Percentiles rank a stretch among this genome's conserved stretches.
These are phyloP conservation scores for Xerocomellus amylosporus DNA, from an alignment of 768 basidiomycete species.

Conservation along the genomic window DNA sequence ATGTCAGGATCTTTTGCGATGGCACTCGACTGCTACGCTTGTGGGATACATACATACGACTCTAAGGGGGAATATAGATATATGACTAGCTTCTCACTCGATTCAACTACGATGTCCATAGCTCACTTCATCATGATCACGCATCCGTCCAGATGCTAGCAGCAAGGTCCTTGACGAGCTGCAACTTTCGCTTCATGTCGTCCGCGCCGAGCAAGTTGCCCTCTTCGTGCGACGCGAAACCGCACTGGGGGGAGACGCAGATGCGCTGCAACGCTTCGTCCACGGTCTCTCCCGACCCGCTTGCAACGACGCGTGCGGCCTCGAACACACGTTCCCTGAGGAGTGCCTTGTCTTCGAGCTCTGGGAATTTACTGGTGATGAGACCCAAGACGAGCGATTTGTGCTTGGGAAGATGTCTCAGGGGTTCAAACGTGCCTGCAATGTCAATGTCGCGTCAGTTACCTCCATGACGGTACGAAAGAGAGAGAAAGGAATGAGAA, in stretches of 20 bases:
- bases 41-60: neutral
- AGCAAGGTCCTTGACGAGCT: conserved; percentile 37
- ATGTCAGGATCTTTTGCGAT: neutral
- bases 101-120: neutral
- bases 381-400: conserved; percentile 44
- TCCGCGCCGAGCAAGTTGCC: conserved; percentile 39
- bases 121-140: neutral
- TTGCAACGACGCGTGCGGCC: conserved; percentile 43
- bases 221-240: conserved; percentile 46
- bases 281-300: conserved; percentile 35
- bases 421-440: conserved; percentile 32
- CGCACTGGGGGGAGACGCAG: conserved; percentile 50
- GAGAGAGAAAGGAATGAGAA: neutral
- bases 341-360: conserved; percentile 41
- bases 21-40: neutral
- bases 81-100: neutral
- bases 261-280: conserved; percentile 41
- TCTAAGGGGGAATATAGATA: neutral
- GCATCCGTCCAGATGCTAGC: conserved; percentile 35
- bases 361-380: conserved; percentile 42
- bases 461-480: neutral
- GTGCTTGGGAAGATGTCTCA: conserved; percentile 32
- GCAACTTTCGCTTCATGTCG: conserved; percentile 33
- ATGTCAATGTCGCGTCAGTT: neutral
- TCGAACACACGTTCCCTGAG: conserved; percentile 40